Conservation (phyloP, 2,329 filamentous ascomycete species). For the Xylariaceae sp. region DNA sequence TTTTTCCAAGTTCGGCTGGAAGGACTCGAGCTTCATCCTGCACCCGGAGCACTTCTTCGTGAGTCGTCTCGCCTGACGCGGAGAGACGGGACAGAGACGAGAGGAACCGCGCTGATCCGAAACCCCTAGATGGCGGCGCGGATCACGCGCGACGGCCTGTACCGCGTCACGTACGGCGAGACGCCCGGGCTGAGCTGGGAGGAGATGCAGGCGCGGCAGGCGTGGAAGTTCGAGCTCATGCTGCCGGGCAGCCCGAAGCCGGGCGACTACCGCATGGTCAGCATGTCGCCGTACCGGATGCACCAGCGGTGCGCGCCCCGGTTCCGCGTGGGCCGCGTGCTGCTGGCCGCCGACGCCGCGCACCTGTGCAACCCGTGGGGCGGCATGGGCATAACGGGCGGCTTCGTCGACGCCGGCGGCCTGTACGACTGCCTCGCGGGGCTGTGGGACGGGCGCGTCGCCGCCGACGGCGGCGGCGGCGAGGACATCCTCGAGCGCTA, state of each 20-base stretch:
- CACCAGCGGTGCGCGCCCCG: conserved; percentile 52
- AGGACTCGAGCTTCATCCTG: conserved; percentile 53
- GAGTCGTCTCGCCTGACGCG: conserved; percentile 9
- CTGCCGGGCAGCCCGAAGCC: conserved; percentile 53
- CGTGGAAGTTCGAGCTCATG: conserved; percentile 48
- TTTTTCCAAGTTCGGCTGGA: conserved; percentile 45
- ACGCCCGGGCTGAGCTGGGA: conserved; percentile 42
- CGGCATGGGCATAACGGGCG: conserved; percentile 55
- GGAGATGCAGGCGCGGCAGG: conserved; percentile 45
- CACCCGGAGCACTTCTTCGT: conserved; percentile 51
- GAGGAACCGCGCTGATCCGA: not conserved
- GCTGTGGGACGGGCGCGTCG: conserved; percentile 35
- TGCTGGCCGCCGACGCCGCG: conserved; percentile 54
- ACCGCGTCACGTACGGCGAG: conserved; percentile 58
- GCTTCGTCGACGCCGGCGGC: conserved; percentile 56
- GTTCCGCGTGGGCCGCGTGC: conserved; percentile 49
- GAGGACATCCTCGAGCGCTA: conserved; percentile 37
- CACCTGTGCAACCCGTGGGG: conserved; percentile 50
- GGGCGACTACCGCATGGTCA: conserved; percentile 47
- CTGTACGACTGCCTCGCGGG: conserved; percentile 51
- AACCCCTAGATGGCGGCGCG: conserved; percentile 49
- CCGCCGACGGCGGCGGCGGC: conserved; percentile 33
- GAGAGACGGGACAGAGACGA: no score
- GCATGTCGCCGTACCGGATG: conserved; percentile 52
- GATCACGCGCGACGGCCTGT: conserved; percentile 51